These are phyloP conservation scores for Oryza nivara DNA, from an alignment of 176 grass and related monocot genomes.

Conservation along the genomic window DNA sequence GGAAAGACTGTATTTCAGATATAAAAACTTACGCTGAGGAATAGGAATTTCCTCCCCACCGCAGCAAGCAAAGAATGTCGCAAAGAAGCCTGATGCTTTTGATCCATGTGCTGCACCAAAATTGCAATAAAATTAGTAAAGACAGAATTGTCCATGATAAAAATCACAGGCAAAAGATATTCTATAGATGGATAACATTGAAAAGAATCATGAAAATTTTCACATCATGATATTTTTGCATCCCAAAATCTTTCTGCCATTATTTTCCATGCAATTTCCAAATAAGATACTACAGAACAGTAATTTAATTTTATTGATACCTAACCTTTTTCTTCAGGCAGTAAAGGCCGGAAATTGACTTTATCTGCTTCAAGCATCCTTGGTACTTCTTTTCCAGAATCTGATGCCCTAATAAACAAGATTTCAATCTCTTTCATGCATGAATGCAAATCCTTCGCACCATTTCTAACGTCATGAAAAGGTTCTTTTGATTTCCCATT, in stretches of 20 bases:
- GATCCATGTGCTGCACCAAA: slow-evolving; percentile 62
- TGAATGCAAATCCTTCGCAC: slow-evolving; percentile 55
- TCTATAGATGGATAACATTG: slow-evolving; percentile 6
- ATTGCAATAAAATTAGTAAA: slow-evolving; percentile 46
- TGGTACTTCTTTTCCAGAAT: slow-evolving; percentile 93
- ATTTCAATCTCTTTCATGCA: slow-evolving; percentile 88
- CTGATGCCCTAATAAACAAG: slow-evolving; percentile 83
- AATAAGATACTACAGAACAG: slow-evolving; percentile 28
- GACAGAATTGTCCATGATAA: slow-evolving; percentile 33
- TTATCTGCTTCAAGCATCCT: slow-evolving; percentile 97
- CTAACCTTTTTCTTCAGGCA: slow-evolving; percentile 75
- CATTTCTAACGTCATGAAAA: slow-evolving; percentile 46
- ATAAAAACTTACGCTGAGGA: slow-evolving; percentile 64
- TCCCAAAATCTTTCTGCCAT: slow-evolving; percentile 35
- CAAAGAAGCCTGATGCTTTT: slow-evolving; percentile 63
- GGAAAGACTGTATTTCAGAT: slow-evolving; percentile 22
- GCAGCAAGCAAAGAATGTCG: slow-evolving; percentile 76
- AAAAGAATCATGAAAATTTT: slow-evolving; percentile 17
- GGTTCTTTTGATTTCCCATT: slow-evolving; percentile 67
- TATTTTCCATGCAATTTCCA: slow-evolving; percentile 34
- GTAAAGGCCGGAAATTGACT: slow-evolving; percentile 77
- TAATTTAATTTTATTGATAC: slow-evolving; percentile 30
- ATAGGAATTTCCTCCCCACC: slow-evolving; percentile 59
- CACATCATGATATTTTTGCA: slow-evolving; percentile 17
- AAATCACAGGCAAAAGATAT: slow-evolving; percentile 17